Percentiles rank a stretch among this genome's conserved stretches.
phyloP scores from a whole-genome alignment of 805 yeast species.

The Metschnikowia lochheadii region DNA sequence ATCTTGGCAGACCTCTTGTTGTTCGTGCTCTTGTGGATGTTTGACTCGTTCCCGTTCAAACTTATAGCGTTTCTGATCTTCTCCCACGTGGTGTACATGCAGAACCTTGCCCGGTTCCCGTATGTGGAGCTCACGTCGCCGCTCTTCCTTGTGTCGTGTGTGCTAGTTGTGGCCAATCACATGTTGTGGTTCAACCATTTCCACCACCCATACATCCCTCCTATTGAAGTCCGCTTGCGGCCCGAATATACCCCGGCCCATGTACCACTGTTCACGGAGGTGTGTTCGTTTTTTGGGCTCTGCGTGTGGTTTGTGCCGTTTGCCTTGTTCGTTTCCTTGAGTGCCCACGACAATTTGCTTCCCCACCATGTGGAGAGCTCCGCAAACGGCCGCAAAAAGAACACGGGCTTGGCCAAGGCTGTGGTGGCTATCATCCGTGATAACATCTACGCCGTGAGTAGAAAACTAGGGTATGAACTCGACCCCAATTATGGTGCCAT shows the following conservation, averaged over 20 bases:
- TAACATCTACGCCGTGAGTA: slow-evolving; percentile 40
- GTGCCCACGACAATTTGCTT: slow-evolving; percentile 85
- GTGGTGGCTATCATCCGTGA: slow-evolving; percentile 53
- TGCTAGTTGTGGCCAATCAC: slow-evolving; percentile 74
- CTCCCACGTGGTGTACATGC: slow-evolving; percentile 70
- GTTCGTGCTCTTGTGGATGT: slow-evolving; percentile 54
- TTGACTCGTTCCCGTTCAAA: slow-evolving; percentile 78
- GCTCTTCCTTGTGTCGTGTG: slow-evolving; percentile 64
- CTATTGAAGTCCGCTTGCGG: slow-evolving; percentile 55
- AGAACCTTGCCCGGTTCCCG: slow-evolving; percentile 79
- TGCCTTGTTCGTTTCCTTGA: slow-evolving; percentile 82
- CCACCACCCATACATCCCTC: slow-evolving; percentile 66
- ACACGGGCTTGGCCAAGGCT: slow-evolving; percentile 60
- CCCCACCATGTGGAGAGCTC: slow-evolving; percentile 49
- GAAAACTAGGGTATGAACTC: slow-evolving; percentile 61
- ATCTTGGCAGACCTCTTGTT: slow-evolving; percentile 59
- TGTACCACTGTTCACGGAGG: slow-evolving; percentile 80
- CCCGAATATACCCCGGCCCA: slow-evolving; percentile 60
- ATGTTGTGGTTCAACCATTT: slow-evolving; percentile 87
- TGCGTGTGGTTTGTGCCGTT: slow-evolving; percentile 94
- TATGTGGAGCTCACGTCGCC: slow-evolving; percentile 72
- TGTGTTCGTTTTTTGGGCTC: slow-evolving; percentile 92
- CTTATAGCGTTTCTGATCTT: slow-evolving; percentile 63
- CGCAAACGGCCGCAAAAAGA: slow-evolving; percentile 27
- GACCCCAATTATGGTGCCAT: slow-evolving; percentile 53